Conservation (phyloP, 2,329 filamentous ascomycete genomes). For the Elsinoe australis region DNA sequence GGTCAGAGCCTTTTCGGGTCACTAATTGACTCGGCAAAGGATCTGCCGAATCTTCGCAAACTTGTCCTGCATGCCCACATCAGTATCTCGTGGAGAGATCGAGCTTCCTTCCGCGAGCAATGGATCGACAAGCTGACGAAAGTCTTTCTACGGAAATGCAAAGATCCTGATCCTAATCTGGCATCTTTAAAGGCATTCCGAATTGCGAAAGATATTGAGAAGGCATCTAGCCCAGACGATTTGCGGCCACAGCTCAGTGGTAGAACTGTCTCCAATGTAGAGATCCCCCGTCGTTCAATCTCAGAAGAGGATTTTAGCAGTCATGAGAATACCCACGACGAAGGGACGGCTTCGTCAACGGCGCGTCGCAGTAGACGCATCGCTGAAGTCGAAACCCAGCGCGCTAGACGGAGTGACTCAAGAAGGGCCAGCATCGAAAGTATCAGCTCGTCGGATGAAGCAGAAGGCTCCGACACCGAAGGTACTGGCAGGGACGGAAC, state of each 20-base stretch:
- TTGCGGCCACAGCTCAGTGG: background rate
- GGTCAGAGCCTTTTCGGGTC: conserved; percentile 74
- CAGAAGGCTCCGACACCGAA: conserved; percentile 32
- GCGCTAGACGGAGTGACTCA: conserved; percentile 20
- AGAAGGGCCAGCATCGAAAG: conserved; percentile 13
- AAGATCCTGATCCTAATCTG: conserved; percentile 39
- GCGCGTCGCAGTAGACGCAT: conserved; percentile 27
- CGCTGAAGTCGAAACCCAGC: conserved; percentile 22
- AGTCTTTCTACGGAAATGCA: conserved; percentile 52
- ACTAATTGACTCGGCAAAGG: conserved; percentile 61
- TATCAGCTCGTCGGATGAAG: conserved; percentile 20
- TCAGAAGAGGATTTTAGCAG: conserved; percentile 4
- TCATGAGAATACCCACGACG: conserved; percentile 4
- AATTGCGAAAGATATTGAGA: conserved; percentile 32
- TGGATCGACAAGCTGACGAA: conserved; percentile 66
- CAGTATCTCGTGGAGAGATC: conserved; percentile 69
- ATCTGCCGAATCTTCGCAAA: conserved; percentile 59
- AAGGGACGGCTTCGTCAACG: background rate
- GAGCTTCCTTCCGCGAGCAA: conserved; percentile 67
- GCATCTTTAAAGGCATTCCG: conserved; percentile 38
- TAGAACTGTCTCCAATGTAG: background rate
- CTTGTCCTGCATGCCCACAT: conserved; percentile 71
- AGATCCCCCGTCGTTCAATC: background rate
- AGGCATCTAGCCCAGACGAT: background rate
- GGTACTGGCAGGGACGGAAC: conserved; percentile 30